Percentiles rank a stretch among this genome's conserved stretches.
These are phyloP conservation scores for Clarkia xantiana DNA, from an alignment of 345 rosid genomes.

Conservation along the genomic window DNA sequence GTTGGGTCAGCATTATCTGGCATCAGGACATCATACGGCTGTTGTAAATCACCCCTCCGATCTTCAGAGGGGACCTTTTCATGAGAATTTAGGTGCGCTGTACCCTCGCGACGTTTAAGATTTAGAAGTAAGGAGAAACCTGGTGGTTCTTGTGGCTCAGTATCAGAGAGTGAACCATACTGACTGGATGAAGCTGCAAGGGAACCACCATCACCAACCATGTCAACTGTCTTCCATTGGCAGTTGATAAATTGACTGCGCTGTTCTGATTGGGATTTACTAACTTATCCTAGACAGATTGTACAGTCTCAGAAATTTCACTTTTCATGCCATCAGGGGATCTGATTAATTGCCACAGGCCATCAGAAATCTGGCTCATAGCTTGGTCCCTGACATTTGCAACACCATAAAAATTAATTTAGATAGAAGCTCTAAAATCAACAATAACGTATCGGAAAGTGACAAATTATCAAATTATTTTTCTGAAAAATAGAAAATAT, in stretches of 20 bases:
- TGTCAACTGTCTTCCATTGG: slow-evolving; percentile 10
- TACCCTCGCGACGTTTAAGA: slow-evolving; percentile 12
- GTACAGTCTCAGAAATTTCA: slow-evolving; percentile 67
- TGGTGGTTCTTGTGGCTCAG: slow-evolving; percentile 30
- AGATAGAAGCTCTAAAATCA: neutral
- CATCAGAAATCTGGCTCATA: slow-evolving; percentile 58
- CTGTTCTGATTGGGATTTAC: slow-evolving; percentile 28
- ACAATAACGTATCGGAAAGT: no score
- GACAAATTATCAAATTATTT: no score
- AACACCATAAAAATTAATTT: neutral
- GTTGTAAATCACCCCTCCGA: slow-evolving; percentile 16
- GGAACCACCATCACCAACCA: slow-evolving; percentile 13
- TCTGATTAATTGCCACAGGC: slow-evolving; percentile 73
- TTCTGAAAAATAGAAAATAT: no score
- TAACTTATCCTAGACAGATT: slow-evolving; percentile 53
- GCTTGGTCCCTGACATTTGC: slow-evolving; percentile 33
- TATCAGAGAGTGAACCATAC: slow-evolving; percentile 14
- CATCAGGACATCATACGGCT: slow-evolving; percentile 9
- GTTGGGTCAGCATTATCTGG: slow-evolving; percentile 11
- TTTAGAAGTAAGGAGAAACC: slow-evolving; percentile 21
- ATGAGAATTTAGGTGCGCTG: slow-evolving; percentile 11
- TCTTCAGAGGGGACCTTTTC: slow-evolving; percentile 18
- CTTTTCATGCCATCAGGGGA: slow-evolving; percentile 61
- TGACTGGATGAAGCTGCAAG: slow-evolving; percentile 12
- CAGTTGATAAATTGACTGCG: slow-evolving; percentile 17